These are phyloP conservation scores for Vanilla planifolia DNA, from an alignment of 106 monocot species.

Conservation along the genomic window DNA sequence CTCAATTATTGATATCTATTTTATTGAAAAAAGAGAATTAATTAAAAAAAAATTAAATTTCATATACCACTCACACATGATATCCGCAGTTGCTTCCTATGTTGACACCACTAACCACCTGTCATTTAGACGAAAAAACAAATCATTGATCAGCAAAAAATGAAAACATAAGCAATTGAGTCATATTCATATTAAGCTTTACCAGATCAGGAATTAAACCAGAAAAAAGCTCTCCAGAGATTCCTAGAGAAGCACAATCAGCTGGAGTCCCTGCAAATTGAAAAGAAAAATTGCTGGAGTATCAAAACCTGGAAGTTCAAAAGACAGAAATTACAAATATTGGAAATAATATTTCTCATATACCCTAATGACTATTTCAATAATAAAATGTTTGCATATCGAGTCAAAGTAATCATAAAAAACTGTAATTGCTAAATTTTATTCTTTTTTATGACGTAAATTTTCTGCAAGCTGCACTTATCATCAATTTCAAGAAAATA, in stretches of 20 bases:
- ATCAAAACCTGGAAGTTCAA: too few relatives aligned
- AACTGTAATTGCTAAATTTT: too few relatives aligned
- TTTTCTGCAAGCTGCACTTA: too few relatives aligned
- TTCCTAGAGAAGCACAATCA: constrained; percentile 85
- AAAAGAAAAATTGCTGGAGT: neutral
- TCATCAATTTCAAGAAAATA: too few relatives aligned
- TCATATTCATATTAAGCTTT: constrained; percentile 13
- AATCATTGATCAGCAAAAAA: constrained; percentile 2
- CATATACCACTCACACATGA: constrained; percentile 56
- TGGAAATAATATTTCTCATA: too few relatives aligned
- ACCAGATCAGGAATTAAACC: constrained; percentile 83
- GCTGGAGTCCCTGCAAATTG: constrained; percentile 75
- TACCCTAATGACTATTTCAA: too few relatives aligned
- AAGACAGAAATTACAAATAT: too few relatives aligned
- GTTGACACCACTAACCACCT: constrained; percentile 95
- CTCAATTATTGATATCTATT: neutral
- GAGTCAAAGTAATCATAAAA: too few relatives aligned
- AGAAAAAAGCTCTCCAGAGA: constrained; percentile 78
- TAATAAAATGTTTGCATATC: too few relatives aligned
- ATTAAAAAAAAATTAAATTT: too few relatives aligned
- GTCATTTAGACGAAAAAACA: constrained; percentile 17
- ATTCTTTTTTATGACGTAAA: too few relatives aligned
- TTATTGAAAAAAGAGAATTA: neutral
- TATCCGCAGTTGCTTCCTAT: constrained; percentile 88
- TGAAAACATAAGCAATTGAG: neutral